Conservation (phyloP, 352 stramenopile genomes). For the Pythium oligandrum region DNA sequence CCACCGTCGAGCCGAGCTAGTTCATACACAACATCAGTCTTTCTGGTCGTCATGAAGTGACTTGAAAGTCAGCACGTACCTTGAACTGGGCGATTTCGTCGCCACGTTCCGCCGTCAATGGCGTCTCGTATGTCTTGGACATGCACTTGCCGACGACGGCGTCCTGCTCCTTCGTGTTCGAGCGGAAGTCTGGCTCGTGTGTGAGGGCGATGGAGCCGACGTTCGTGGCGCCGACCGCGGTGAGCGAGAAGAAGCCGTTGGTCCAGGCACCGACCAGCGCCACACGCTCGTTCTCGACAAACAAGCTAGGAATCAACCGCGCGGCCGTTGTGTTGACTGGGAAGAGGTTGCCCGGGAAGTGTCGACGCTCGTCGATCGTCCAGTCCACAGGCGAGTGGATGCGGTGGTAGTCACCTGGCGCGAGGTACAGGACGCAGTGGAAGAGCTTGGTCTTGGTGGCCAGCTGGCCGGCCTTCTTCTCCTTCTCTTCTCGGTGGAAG, state of each 20-base stretch:
- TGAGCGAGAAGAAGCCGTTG: constrained; percentile 81
- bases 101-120: constrained; percentile 35
- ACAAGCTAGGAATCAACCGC: constrained; percentile 68
- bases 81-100: constrained; percentile 83
- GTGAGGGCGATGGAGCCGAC: constrained; percentile 79
- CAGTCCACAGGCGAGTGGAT: constrained; percentile 83
- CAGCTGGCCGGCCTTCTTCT: constrained; percentile 7
- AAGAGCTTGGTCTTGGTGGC: constrained; percentile 52
- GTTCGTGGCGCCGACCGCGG: constrained; percentile 81
- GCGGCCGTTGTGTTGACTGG: constrained; percentile 68
- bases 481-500: constrained; percentile 24
- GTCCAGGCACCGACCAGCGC: constrained; percentile 68
- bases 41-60: neutral
- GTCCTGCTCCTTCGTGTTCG: constrained; percentile 60
- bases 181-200: constrained; percentile 61
- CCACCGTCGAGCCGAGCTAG: constrained; percentile 78
- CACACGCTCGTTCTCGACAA: constrained; percentile 82
- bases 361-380: constrained; percentile 60
- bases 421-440: constrained; percentile 81
- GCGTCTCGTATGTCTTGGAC: constrained; percentile 37
- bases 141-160: constrained; percentile 45
- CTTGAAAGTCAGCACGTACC: constrained; percentile 20
- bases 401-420: constrained; percentile 84
- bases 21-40: constrained; percentile 8
- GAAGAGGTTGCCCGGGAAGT: constrained; percentile 83